Evolutionary conservation across 2,329 filamentous ascomycete species (phyloP).

Genomic region (Colletotrichum karsti): DNA sequence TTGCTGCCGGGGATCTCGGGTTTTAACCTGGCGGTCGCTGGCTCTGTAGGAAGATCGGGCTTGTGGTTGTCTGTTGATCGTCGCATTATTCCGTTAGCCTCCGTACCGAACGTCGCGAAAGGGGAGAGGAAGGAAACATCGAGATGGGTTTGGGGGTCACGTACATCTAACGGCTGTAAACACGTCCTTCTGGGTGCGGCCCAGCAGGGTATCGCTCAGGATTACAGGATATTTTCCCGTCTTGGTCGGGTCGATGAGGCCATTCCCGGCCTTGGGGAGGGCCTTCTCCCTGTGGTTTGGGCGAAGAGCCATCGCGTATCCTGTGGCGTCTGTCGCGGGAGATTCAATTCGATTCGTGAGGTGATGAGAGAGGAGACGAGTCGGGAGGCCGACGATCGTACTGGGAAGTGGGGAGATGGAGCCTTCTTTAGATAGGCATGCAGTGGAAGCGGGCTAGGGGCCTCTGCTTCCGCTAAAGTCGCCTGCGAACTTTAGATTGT

Average conservation of each 20-base stretch:
- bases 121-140: neutral
- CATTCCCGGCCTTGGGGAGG: constrained; percentile 33
- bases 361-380: neutral
- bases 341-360: neutral
- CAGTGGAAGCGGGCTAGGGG: neutral
- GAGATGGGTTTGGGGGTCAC: constrained; percentile 30
- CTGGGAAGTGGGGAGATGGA: constrained; percentile 17
- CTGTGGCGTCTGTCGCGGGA: constrained; percentile 6
- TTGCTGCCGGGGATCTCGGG: constrained; percentile 57
- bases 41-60: constrained; percentile 59
- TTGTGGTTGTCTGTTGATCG: constrained; percentile 68
- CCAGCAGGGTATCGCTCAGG: constrained; percentile 68
- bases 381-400: constrained; percentile 14
- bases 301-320: constrained; percentile 26
- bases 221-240: constrained; percentile 70
- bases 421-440: neutral
- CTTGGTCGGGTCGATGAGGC: constrained; percentile 67
- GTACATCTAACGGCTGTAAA: constrained; percentile 70
- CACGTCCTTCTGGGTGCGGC: constrained; percentile 63
- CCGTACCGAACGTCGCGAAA: neutral
- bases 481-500: constrained; percentile 12
- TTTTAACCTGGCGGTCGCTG: constrained; percentile 59
- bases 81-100: neutral
- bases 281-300: constrained; percentile 31
- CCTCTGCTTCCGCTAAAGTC: constrained; percentile 6